Conservation (phyloP, 1,284 basidiomycete genomes). For the Caloboletus inedulis region DNA sequence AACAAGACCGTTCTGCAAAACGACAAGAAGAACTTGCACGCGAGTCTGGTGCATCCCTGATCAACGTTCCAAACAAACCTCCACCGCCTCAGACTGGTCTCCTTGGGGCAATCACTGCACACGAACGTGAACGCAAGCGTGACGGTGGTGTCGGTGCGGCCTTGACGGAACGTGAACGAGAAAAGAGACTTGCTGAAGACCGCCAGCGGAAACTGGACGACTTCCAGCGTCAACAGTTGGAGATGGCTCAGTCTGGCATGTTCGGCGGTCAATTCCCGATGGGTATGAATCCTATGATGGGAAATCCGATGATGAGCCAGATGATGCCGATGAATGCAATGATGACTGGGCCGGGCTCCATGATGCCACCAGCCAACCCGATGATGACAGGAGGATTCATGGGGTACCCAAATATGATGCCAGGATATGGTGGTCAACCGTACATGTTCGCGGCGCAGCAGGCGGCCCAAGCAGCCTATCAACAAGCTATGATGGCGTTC, state of each 20-base stretch:
- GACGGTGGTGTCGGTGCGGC: slow-evolving; percentile 94
- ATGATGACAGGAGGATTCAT: slow-evolving; percentile 48
- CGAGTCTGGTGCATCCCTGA: slow-evolving; percentile 83
- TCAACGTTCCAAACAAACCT: slow-evolving; percentile 93
- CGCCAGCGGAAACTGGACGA: slow-evolving; percentile 91
- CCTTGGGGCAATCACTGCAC: slow-evolving; percentile 92
- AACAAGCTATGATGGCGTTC: slow-evolving; percentile 87
- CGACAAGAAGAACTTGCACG: slow-evolving; percentile 91
- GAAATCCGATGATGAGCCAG: slow-evolving; percentile 43
- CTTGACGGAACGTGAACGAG: slow-evolving; percentile 91
- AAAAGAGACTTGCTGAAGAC: slow-evolving; percentile 87
- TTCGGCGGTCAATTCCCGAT: slow-evolving; percentile 47
- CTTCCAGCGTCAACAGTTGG: slow-evolving; percentile 82
- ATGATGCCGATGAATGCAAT: slow-evolving; percentile 57
- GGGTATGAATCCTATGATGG: slow-evolving; percentile 43
- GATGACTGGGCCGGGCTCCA: slow-evolving; percentile 45
- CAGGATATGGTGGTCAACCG: slow-evolving; percentile 64
- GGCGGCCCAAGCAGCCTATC: slow-evolving; percentile 83
- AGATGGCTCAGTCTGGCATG: slow-evolving; percentile 80
- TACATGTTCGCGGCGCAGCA: slow-evolving; percentile 91
- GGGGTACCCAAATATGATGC: slow-evolving; percentile 65
- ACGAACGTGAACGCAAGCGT: slow-evolving; percentile 91
- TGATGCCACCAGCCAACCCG: slow-evolving; percentile 41
- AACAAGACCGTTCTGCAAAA: slow-evolving; percentile 92
- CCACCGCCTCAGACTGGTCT: slow-evolving; percentile 95